Evolutionary conservation across 2,329 filamentous ascomycete species (phyloP).

Genomic region (Rhynchosporium graminicola): DNA sequence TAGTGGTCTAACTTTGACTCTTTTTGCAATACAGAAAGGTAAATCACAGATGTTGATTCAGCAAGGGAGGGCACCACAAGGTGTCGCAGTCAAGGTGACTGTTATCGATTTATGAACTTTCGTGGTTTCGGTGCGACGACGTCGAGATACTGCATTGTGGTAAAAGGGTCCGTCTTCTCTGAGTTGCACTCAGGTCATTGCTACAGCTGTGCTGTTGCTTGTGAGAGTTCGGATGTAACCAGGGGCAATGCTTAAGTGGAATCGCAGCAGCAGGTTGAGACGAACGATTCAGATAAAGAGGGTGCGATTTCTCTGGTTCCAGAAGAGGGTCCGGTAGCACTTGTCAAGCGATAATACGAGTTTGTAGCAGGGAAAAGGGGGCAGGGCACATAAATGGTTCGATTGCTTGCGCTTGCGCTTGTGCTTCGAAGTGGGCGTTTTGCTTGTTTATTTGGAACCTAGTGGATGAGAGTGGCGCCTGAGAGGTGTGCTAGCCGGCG

Average conservation of each 20-base stretch:
- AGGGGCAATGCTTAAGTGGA: not conserved
- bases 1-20: conserved; percentile 8
- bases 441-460: not conserved
- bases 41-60: conserved; percentile 20
- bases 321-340: conserved; percentile 7
- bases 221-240: conserved; percentile 24
- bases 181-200: conserved; percentile 36
- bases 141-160: conserved; percentile 41
- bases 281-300: not conserved
- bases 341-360: conserved; percentile 1
- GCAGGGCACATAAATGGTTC: not conserved
- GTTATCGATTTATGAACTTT: conserved; percentile 41
- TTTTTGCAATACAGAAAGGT: conserved; percentile 12
- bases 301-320: not conserved
- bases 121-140: conserved; percentile 33
- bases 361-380: conserved; percentile 5
- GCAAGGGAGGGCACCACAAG: conserved; percentile 26
- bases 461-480: not conserved
- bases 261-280: not conserved
- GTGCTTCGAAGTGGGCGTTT: conserved; percentile 1
- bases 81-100: conserved; percentile 19
- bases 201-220: conserved; percentile 34
- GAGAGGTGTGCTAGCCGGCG: not conserved
- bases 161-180: conserved; percentile 23
- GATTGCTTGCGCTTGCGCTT: conserved; percentile 5